Base-by-base conservation (phyloP, 805 yeast genomes). In the Saccharomycopsis babjevae region DNA sequence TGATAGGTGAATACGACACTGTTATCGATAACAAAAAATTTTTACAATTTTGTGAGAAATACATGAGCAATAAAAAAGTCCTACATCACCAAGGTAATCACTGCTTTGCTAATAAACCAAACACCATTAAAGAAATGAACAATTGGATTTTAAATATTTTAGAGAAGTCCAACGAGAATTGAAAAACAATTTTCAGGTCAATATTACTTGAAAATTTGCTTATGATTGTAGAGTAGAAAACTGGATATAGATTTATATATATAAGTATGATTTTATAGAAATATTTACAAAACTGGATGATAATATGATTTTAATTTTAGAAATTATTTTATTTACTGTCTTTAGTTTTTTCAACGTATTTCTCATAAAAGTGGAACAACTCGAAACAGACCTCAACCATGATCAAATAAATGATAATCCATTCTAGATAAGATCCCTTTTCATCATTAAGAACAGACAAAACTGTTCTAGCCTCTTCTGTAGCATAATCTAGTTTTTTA, bases 71-170 rank as follows among this genome's bases (percentile, higher is more conserved):
- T 28, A 74, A 87, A 8, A 76, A 72, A 5, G 68, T 75, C 15
- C 73, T 86, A 61, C 85, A 81, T 65, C 99, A 93, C 69, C 97
- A 97, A 10, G 98, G 98, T 63, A 97, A 97, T 1, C 99, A 93
- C 70, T 91, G 87, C 74, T 96, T 92, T 54, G 98, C 98, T 30
- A 90, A 89, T 73, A 85, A 91, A 57, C 88, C 87, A n/a, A 42
- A 52, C 69, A 71, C 3, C 50, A 64, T 38, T 58, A 63, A 52
- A 56, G 58, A 61, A 56, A 34, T 60, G 59, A 34, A 55, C n/a
- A 34, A 39, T 38, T 54, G 64, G 61, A 57, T 59, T 25, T 46
- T 46, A 32, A 25, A 2, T 8, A n/a, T 20, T 25, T 10, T 22
- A 13, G 18, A 25, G 18, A 46, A 22, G 38, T 34, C 6, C 32